Base-by-base conservation (phyloP, 495 filamentous ascomycete species). In the Hypoxylon rickii region DNA sequence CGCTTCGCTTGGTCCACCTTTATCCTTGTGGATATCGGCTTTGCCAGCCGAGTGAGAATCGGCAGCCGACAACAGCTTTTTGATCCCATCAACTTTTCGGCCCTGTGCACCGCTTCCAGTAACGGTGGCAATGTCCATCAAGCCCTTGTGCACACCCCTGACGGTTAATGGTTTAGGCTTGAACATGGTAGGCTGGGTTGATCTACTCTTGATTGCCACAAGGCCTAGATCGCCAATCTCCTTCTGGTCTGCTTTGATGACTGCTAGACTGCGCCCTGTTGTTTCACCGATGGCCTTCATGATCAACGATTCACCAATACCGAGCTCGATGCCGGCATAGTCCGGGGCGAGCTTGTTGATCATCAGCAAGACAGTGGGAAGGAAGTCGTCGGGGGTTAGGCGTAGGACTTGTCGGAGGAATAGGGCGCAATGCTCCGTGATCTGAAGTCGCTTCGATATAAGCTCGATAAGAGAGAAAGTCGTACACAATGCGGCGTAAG, bases 241-340 rank as follows among this genome's bases (percentile, higher is more conserved):
- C 59, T 91, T 90, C 55, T 98, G 94, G 63, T 98, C 94, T 32
- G 85, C 80, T 68, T 96, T 97, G 70, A 97, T 96, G 44, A 94
- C 84, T 7, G 82, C 73, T 33, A 97, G 71, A 66, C 86, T 94
- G 46, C 95, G 86, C 4, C 94, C 94, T 2, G 94, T 97, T 43
- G 85, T 86, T 74, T 98, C 92, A 11, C 92, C 91, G 65, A 98
- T 96, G 12, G 94, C 89, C 64, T 97, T 98, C 92, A 98, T 97
- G 63, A 98, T 96, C 37, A 98, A 69, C 11, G 91, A 96, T 75
- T 98, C 94, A 36, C 94, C 94, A 66, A 98, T 97, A 21, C 94
- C 94, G 13, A 98, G 78, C 71, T 98, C 94, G 50, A 98, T 89
- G 15, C 94, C 94, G 18, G 92, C 86, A 65, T 96, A 98, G 67